Evolutionary conservation across 208 protist genomes (phyloP), one percentile per base, ranked within the genome.

Genomic region (Hexamita inflata): DNA sequence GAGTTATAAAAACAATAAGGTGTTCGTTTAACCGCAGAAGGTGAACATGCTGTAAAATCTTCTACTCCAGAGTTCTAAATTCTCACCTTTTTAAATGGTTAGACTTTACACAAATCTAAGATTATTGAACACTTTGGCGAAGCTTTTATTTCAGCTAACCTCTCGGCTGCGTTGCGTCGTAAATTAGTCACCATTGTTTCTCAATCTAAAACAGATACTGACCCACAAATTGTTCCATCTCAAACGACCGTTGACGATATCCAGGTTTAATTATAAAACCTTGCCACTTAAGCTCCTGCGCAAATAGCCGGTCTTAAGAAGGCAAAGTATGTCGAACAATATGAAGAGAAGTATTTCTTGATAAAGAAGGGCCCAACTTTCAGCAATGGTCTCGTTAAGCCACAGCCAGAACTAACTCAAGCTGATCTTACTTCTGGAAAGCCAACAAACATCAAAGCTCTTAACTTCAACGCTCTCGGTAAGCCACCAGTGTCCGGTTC

Each of bases 391-490:
- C 15, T 45, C 11, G 28, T 45, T 7, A 45, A 45, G 64, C 9
- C n/a, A 49, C 24, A 45, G 28, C 11, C 64, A n/a, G 32, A 70
- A 7, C n/a, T 70, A 15, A 70, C 64, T 26, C 11, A 62, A 29
- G 59, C 53, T 58, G 53, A 15, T n/a, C 24, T 19, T 34, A 66
- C 11, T 4, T 4, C 32, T 35, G 64, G 32, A 45, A 45, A 35
- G 38, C 32, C 64, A 15, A 45, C n/a, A n/a, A 4, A 34, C 42
- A 35, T 76, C n/a, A 76, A 76, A 29, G 53, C 73, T 2, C 58
- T 66, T 4, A 76, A 76, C 32, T 62, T 76, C 30, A 38, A 41
- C 1, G 41, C 73, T 64, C 58, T 34, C 1, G 73, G 73, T 2
- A 32, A n/a, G n/a, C 34, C 38, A 19, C 9, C n/a, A 19, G 4